Evolutionary conservation across 2,329 filamentous ascomycete genomes (phyloP).

Genomic region (Colletotrichum camelliae): DNA sequence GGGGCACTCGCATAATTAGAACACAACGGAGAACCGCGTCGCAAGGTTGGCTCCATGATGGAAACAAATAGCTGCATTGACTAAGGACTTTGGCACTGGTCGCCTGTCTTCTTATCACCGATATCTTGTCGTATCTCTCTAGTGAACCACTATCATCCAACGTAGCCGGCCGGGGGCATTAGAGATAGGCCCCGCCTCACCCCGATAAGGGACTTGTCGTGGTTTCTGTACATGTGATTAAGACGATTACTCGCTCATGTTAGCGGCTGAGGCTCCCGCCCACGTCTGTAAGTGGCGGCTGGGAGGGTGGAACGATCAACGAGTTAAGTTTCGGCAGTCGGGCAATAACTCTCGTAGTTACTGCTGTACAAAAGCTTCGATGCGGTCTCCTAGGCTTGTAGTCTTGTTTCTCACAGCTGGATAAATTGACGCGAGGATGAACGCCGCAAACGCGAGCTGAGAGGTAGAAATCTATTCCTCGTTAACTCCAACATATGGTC

Average conservation of each 20-base stretch:
- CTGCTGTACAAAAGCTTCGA: background rate
- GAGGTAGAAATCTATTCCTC: no score
- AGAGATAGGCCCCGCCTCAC: background rate
- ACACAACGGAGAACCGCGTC: background rate
- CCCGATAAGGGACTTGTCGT: background rate
- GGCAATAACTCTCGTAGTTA: background rate
- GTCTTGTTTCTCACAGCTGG: background rate
- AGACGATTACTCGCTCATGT: background rate
- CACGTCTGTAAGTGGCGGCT: background rate
- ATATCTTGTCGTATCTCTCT: background rate
- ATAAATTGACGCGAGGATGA: no score
- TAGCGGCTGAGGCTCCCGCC: background rate
- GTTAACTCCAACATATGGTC: no score
- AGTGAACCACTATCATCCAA: background rate
- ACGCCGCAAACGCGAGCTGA: no score
- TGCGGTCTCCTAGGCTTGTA: background rate
- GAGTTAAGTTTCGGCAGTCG: background rate
- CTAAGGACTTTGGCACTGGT: no score
- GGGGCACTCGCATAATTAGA: background rate
- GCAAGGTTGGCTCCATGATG: no score
- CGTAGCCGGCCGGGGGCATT: background rate
- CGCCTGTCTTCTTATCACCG: background rate
- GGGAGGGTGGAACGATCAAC: background rate
- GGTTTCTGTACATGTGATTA: accelerated
- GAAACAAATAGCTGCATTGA: no score